phyloP scores from a whole-genome alignment of 1,284 basidiomycete species.

The Erythrobasidium hasegawianum region DNA sequence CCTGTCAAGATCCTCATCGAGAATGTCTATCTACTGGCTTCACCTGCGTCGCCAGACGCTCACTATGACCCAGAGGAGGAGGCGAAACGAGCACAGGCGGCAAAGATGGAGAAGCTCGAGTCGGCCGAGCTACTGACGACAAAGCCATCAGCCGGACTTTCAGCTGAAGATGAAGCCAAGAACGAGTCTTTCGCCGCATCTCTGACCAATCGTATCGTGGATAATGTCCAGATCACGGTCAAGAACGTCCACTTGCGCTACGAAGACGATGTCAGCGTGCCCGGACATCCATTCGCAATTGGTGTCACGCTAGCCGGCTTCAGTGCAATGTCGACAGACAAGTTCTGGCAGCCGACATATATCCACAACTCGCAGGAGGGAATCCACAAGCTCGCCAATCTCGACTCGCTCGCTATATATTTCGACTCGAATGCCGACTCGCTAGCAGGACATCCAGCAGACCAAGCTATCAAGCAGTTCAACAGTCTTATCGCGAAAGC shows the following conservation, averaged over 20 bases:
- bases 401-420: constrained; percentile 86
- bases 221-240: constrained; percentile 94
- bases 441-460: constrained; percentile 60
- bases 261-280: constrained; percentile 90
- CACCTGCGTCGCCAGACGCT: constrained; percentile 68
- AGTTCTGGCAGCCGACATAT: constrained; percentile 88
- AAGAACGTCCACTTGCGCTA: constrained; percentile 95
- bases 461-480: constrained; percentile 73
- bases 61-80: constrained; percentile 78
- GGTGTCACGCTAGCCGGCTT: constrained; percentile 91
- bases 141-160: constrained; percentile 56
- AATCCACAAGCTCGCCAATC: constrained; percentile 89
- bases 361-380: constrained; percentile 83
- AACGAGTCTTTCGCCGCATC: constrained; percentile 78
- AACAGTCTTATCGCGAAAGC: constrained; percentile 58
- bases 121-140: constrained; percentile 79
- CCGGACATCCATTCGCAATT: constrained; percentile 92
- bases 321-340: constrained; percentile 88
- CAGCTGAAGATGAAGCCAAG: constrained; percentile 64
- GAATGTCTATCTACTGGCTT: constrained; percentile 92
- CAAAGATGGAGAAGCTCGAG: constrained; percentile 82
- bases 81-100: constrained; percentile 71
- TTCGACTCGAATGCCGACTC: constrained; percentile 90
- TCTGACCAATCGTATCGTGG: constrained; percentile 84
- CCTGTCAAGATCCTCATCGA: constrained; percentile 90